Base-by-base conservation (phyloP, 805 yeast species). In the Starmerella geochares region DNA sequence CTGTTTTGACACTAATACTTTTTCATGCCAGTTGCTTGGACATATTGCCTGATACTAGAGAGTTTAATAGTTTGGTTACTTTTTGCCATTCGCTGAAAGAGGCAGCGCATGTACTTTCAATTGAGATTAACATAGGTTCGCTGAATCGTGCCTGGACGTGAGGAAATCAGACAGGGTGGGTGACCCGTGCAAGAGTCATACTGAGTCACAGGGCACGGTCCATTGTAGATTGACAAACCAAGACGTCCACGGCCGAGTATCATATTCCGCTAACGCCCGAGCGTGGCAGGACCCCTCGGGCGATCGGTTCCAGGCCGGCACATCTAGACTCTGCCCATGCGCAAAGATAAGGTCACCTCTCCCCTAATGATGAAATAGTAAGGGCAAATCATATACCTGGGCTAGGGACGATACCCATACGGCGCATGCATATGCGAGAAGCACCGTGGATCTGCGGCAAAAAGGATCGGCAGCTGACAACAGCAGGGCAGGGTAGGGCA, bases 381-480 rank as follows among this genome's bases (percentile, higher is more conserved):
- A 24, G 41, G 19, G 41, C 16, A n/a, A 23, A 17, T 37, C 21
- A 21, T 23, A 24, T 27, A 16, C 13, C 2, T 4, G 33, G 44
- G 44, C 10, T 17, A 27, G 44, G 44, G 7, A 27, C 17, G 32
- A 25, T 40, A 40, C 44, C 7, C 33, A 40, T 13, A 40, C 23
- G 20, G 29, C 29, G 42, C 44, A n/a, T 25, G 44, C 33, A 40
- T 40, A 40, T 40, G 44, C 33, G 24, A 16, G 17, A 25, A 25
- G 44, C 23, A 27, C 23, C 33, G 24, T 40, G 27, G 44, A 40
- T 40, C 44, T 40, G 33, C 44, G 32, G 9, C 10, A 7, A 8
- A 10, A 27, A n/a, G 13, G 33, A 40, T 25, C 32, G 44, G 44
- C 44, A 40, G 44, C 44, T 40, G 44, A 40, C 44, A 40, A 40